A percentile compares a stretch with the other conserved stretches of the same genome.
Conservation (phyloP, 1,284 basidiomycete species). For the Tilletia indica region DNA sequence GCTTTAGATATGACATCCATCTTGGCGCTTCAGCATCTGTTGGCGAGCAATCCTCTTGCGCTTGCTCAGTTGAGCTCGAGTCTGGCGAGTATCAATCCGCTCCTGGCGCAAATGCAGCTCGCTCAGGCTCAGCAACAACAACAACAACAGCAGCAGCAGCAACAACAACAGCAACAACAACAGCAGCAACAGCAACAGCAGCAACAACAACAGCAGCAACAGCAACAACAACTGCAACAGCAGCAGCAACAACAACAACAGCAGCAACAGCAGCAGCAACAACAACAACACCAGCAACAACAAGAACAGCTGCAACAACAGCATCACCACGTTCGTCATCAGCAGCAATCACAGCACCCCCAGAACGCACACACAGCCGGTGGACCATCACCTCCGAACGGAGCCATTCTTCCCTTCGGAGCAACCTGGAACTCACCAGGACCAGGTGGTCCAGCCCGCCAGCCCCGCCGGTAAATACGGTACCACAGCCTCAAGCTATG, state of each 20-base stretch:
- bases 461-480: too few relatives aligned
- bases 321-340: not conserved
- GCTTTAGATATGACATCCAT: conserved; percentile 46
- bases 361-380: not conserved
- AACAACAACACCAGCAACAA: not conserved
- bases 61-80: conserved; percentile 14
- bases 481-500: too few relatives aligned
- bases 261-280: not conserved
- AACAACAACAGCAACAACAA: conserved; percentile 26
- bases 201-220: not conserved
- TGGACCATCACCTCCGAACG: conserved; percentile 6
- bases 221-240: not conserved
- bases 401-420: not conserved
- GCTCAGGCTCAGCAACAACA: conserved; percentile 17
- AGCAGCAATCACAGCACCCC: not conserved
- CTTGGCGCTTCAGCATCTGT: conserved; percentile 52
- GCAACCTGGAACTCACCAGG: not conserved
- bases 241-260: not conserved
- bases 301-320: conserved; percentile 8
- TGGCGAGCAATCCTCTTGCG: conserved; percentile 47
- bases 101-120: conserved; percentile 9
- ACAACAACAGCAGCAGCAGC: conserved; percentile 25
- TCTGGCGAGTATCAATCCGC: conserved; percentile 6
- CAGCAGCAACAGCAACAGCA: conserved; percentile 1
- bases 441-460: too few relatives aligned